phyloP scores from a whole-genome alignment of 805 yeast species.

The Naumovozyma baii region DNA sequence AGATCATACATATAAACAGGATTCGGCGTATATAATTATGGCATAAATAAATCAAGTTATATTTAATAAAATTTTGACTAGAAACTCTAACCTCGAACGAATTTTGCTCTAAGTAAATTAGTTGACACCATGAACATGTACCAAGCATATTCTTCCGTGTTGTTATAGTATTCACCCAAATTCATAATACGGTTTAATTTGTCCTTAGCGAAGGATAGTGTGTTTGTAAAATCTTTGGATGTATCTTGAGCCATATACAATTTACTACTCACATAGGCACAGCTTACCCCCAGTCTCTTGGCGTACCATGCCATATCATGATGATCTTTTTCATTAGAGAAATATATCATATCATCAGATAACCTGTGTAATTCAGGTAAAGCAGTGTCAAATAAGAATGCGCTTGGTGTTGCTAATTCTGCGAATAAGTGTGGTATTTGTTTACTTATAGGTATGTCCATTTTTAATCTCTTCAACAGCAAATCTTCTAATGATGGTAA shows the following conservation, averaged over 20 bases:
- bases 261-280: conserved; percentile 67
- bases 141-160: conserved; percentile 65
- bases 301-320: conserved; percentile 85
- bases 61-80: not conserved
- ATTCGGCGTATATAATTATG: not conserved
- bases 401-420: conserved; percentile 51
- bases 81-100: conserved; percentile 39
- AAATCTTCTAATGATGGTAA: conserved; percentile 34
- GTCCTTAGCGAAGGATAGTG: conserved; percentile 54
- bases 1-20: not conserved
- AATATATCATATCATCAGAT: conserved; percentile 74
- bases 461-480: conserved; percentile 39
- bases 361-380: conserved; percentile 61
- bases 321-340: conserved; percentile 67
- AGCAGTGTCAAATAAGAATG: conserved; percentile 42
- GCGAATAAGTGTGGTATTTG: conserved; percentile 38
- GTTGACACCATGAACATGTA: conserved; percentile 54
- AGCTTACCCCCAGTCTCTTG: conserved; percentile 62
- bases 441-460: conserved; percentile 31
- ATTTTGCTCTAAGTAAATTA: conserved; percentile 64
- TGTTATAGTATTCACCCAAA: conserved; percentile 51
- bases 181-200: conserved; percentile 45
- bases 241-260: conserved; percentile 71
- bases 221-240: conserved; percentile 44
- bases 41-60: not conserved